Conservation (phyloP, 192 early-diverging fungal species). For the Allomyces macrogynus region DNA sequence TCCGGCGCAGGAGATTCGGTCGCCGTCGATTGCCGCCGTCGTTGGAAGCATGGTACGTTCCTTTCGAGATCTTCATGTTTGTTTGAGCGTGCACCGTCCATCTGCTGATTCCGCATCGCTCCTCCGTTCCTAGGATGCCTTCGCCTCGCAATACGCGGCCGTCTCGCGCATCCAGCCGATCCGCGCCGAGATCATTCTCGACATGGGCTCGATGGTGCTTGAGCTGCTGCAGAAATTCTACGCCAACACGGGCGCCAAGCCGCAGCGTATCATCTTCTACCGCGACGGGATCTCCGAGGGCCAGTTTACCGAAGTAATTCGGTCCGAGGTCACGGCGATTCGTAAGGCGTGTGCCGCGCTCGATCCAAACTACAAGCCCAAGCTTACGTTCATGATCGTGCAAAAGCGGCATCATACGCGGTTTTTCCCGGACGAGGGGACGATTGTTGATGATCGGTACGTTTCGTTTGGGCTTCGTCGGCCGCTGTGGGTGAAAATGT, state of each 20-base stretch:
- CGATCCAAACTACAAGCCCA: slow-evolving; percentile 8
- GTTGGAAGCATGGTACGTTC: slow-evolving; percentile 34
- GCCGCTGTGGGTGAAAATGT: too few relatives aligned
- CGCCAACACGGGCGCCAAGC: slow-evolving; percentile 31
- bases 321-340: slow-evolving; percentile 16
- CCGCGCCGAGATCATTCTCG: slow-evolving; percentile 48
- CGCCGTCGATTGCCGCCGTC: slow-evolving; percentile 55
- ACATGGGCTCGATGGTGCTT: slow-evolving; percentile 39
- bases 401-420: slow-evolving; percentile 37
- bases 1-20: slow-evolving; percentile 13
- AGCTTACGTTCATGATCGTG: slow-evolving; percentile 28
- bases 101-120: too few relatives aligned
- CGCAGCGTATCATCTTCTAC: slow-evolving; percentile 61
- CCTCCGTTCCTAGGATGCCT: slow-evolving; percentile 12
- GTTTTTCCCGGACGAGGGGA: slow-evolving; percentile 36
- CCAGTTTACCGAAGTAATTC: slow-evolving; percentile 28
- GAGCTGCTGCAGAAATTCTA: slow-evolving; percentile 47
- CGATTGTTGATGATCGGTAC: too few relatives aligned
- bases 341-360: slow-evolving; percentile 14
- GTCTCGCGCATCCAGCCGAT: slow-evolving; percentile 43
- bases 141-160: slow-evolving; percentile 39
- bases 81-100: too few relatives aligned
- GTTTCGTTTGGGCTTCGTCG: too few relatives aligned
- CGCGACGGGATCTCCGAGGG: slow-evolving; percentile 44
- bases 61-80: too few relatives aligned